Evolutionary conservation across 257 asterid genomes (phyloP).

Genomic region (Solanum chilense): DNA sequence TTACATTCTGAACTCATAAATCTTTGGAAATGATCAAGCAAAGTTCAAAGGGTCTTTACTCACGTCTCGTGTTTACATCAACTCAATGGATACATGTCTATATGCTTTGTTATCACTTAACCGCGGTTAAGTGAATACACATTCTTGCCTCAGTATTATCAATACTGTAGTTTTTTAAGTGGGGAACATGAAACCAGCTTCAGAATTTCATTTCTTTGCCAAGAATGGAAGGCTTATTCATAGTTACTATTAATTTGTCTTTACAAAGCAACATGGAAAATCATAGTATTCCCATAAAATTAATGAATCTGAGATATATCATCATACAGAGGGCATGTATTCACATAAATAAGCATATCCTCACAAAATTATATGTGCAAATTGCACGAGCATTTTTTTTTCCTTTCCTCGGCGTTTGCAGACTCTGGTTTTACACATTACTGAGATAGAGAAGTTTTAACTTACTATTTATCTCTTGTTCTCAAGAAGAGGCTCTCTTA

Average conservation of each 20-base stretch:
- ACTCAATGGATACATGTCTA: not conserved
- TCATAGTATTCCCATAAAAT: not conserved
- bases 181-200: not conserved
- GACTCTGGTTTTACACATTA: not conserved
- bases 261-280: not conserved
- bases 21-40: not conserved
- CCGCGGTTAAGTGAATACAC: not conserved
- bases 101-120: not conserved
- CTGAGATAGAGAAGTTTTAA: not conserved
- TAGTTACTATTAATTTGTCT: not conserved
- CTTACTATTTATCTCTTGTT: conserved; percentile 9
- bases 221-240: not conserved
- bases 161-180: not conserved
- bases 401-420: not conserved
- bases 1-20: not conserved
- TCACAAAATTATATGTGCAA: not conserved
- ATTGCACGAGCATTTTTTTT: not conserved
- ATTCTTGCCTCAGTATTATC: not conserved
- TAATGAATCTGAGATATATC: not conserved
- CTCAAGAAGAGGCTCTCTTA: conserved; percentile 30
- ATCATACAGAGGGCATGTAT: not conserved
- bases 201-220: not conserved
- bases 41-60: not conserved
- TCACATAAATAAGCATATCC: not conserved
- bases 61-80: not conserved